These are phyloP conservation scores for Pseudonitzschia multistriata DNA, from an alignment of 108 stramenopile genomes.

Conservation along the genomic window DNA sequence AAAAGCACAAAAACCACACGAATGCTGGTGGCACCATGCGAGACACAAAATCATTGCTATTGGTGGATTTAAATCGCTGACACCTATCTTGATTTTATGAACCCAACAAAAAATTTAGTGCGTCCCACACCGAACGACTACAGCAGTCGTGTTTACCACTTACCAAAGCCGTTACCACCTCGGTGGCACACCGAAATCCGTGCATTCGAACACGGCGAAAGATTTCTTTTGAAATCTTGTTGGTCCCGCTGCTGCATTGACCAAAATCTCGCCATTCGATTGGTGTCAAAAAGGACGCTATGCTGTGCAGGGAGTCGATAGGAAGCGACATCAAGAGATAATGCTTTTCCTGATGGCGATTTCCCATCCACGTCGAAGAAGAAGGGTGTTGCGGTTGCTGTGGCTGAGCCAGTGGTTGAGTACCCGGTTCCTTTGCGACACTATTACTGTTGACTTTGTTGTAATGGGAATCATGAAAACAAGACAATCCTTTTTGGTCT, in stretches of 20 bases:
- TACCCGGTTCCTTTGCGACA: too few species aligned
- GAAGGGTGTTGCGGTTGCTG: not conserved
- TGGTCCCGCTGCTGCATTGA: constrained; percentile 21
- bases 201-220: constrained; percentile 66
- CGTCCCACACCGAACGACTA: not conserved
- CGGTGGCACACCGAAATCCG: constrained; percentile 73
- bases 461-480: too few species aligned
- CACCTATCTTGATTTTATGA: not conserved
- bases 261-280: constrained; percentile 49
- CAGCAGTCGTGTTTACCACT: too few species aligned
- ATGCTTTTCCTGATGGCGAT: not conserved
- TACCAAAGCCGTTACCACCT: constrained; percentile 74
- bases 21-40: too few species aligned
- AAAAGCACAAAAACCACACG: constrained; percentile 4
- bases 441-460: too few species aligned
- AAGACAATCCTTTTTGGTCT: too few species aligned
- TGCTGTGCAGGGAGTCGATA: constrained; percentile 49
- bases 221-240: constrained; percentile 37
- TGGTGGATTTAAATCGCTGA: too few species aligned
- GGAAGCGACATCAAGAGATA: constrained; percentile 30
- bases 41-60: too few species aligned
- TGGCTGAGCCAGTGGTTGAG: too few species aligned
- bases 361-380: not conserved
- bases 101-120: too few species aligned
- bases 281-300: constrained; percentile 56